Evolutionary conservation across 2,329 filamentous ascomycete genomes (phyloP), one percentile per base, ranked within the genome.

Genomic region (Ustulina deusta): DNA sequence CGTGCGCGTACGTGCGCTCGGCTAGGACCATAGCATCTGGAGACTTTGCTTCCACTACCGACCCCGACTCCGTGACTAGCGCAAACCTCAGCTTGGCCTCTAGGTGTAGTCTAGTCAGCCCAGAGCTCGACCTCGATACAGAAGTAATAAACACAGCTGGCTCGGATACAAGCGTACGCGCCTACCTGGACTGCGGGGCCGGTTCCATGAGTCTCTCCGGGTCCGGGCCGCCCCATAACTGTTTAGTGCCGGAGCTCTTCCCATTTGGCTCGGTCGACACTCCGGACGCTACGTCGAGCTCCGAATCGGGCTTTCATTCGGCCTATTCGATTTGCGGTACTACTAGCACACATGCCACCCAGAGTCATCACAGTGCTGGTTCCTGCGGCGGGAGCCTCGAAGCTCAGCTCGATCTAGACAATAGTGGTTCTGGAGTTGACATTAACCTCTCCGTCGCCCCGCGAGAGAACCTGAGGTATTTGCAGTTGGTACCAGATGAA

Each of bases 1-100:
- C 61, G 1, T 78, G 76, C 46, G 60, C 58, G 13, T 78, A 77
- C 60, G n/a, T 61, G 38, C 66, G 63, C 11, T 65, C 54, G 25
- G 36, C 44, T 6, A 63, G 56, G 36, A 40, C 59, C n/a, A 17
- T 20, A 17, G 46, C 10, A 22, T 13, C 36, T 13, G 34, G 29
- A 22, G 58, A 55, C 17, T 27, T 20, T n/a, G 4, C 25, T 1
- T 25, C n/a, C 27, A 55, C 62, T 17, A 5, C 13, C 25, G 55
- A 61, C 54, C 44, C 56, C 64, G 58, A 22, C 46, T 27, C 59
- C 58, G 44, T 25, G n/a, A 25, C n/a, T 17, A 46, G 27, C 20
- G 13, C 46, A 10, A 25, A 63, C 29, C 22, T 40, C 40, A 55
- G 9, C 15, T 32, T 29, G 42, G 34, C 17, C 15, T 22, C 48